A percentile compares a stretch with the other conserved stretches of the same genome.
These are phyloP conservation scores for Penicillium cosmopolitanum DNA, from an alignment of 495 filamentous ascomycete genomes.

Conservation along the genomic window DNA sequence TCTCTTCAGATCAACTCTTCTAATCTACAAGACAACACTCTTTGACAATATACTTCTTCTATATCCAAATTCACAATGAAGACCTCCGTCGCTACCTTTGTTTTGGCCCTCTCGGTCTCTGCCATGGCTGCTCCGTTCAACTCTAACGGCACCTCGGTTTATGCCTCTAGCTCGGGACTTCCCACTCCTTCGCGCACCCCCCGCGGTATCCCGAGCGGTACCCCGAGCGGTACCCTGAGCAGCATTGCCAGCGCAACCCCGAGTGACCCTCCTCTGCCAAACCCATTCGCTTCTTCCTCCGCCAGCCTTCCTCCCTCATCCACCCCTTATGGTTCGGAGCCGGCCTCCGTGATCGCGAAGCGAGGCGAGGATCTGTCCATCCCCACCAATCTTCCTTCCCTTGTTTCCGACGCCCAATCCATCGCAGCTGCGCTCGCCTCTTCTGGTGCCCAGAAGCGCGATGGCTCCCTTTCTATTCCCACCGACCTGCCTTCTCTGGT, in stretches of 20 bases:
- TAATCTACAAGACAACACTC: slow-evolving; percentile 8
- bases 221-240: slow-evolving; percentile 6
- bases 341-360: slow-evolving; percentile 17
- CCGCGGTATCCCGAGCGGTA: slow-evolving; percentile 7
- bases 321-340: slow-evolving; percentile 9
- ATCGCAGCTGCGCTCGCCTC: slow-evolving; percentile 11
- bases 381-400: slow-evolving; percentile 21
- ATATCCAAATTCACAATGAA: slow-evolving; percentile 21
- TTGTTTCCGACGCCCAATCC: slow-evolving; percentile 18
- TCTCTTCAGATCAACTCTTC: neutral
- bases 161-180: slow-evolving; percentile 4
- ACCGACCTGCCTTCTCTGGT: slow-evolving; percentile 11
- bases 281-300: slow-evolving; percentile 11
- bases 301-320: slow-evolving; percentile 8
- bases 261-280: slow-evolving; percentile 9
- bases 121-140: slow-evolving; percentile 23
- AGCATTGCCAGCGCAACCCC: neutral
- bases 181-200: slow-evolving; percentile 12
- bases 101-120: slow-evolving; percentile 22
- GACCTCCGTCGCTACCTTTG: slow-evolving; percentile 20
- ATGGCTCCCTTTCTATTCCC: slow-evolving; percentile 6
- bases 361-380: slow-evolving; percentile 16
- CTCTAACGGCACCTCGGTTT: slow-evolving; percentile 15
- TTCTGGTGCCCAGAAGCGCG: slow-evolving; percentile 6
- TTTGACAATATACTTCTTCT: neutral